Evolutionary conservation across 768 basidiomycete species (phyloP).

Genomic region (Lentinula edodes): DNA sequence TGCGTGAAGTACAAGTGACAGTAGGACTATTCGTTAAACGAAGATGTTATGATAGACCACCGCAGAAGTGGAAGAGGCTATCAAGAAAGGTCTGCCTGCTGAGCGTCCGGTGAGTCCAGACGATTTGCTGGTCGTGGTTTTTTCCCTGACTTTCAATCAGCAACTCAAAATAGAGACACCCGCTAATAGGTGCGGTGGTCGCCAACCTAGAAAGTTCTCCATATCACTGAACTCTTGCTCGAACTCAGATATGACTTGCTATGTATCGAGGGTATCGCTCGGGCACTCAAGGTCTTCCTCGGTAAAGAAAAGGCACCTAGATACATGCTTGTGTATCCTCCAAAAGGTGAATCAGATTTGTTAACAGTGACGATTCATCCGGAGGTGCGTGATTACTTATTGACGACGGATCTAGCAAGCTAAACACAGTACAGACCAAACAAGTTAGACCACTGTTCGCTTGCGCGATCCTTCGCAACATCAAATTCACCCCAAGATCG

Average conservation of each 20-base stretch:
- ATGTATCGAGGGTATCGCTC: constrained; percentile 93
- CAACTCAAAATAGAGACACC: constrained; percentile 99
- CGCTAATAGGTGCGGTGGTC: constrained; percentile 72
- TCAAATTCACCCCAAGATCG: constrained; percentile 81
- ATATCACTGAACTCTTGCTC: constrained; percentile 7
- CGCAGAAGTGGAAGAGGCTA: constrained; percentile 74
- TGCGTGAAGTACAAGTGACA: constrained; percentile 34
- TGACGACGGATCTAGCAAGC: background rate
- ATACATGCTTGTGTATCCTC: constrained; percentile 71
- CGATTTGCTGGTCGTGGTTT: background rate
- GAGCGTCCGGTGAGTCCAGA: constrained; percentile 65
- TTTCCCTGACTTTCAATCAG: constrained; percentile 28
- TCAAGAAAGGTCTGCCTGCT: constrained; percentile 78
- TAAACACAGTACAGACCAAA: constrained; percentile 45
- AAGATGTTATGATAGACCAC: constrained; percentile 58
- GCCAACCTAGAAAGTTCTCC: background rate
- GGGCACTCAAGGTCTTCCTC: constrained; percentile 81
- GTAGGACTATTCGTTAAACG: background rate
- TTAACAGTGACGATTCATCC: constrained; percentile 64
- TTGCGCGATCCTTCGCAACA: constrained; percentile 83
- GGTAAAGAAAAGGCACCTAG: constrained; percentile 58
- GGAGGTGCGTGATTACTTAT: constrained; percentile 48
- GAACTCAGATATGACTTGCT: constrained; percentile 85
- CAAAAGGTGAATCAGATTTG: constrained; percentile 59
- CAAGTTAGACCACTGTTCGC: constrained; percentile 89